Evolutionary conservation across 140 eudicot genomes (phyloP).

Genomic region (Anethum foeniculum): DNA sequence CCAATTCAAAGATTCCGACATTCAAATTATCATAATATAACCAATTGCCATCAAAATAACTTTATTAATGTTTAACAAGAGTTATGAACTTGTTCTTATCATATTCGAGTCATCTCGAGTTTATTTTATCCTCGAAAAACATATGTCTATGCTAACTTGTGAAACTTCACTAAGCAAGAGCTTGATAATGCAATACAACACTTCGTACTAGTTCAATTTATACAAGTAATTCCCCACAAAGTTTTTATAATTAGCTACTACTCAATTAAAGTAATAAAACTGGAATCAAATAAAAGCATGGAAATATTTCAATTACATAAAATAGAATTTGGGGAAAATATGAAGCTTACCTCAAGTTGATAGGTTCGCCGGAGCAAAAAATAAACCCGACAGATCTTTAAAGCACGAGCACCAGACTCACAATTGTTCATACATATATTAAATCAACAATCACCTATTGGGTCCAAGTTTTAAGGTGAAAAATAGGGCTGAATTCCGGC

Average conservation of each 20-base stretch:
- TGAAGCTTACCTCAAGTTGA: neutral
- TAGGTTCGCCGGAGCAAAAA: neutral
- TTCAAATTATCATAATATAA: neutral
- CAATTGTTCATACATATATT: no score
- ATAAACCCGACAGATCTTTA: neutral
- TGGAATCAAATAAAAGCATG: neutral
- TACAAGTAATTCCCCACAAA: no score
- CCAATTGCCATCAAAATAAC: neutral
- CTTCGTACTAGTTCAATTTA: no score
- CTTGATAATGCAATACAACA: no score
- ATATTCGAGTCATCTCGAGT: neutral
- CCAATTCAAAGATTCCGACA: neutral
- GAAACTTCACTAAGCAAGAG: neutral
- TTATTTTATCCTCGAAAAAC: neutral
- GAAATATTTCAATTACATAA: neutral
- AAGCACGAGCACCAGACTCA: neutral
- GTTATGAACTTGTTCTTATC: neutral
- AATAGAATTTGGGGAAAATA: neutral
- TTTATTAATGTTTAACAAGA: neutral
- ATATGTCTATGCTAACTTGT: neutral
- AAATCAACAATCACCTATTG: no score
- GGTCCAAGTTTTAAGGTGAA: no score
- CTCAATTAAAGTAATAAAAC: neutral
- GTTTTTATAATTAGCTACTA: neutral
- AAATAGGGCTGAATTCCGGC: no score